These are phyloP conservation scores for Picea sitchensis DNA, from an alignment of 75 land plant species.

Conservation along the genomic window DNA sequence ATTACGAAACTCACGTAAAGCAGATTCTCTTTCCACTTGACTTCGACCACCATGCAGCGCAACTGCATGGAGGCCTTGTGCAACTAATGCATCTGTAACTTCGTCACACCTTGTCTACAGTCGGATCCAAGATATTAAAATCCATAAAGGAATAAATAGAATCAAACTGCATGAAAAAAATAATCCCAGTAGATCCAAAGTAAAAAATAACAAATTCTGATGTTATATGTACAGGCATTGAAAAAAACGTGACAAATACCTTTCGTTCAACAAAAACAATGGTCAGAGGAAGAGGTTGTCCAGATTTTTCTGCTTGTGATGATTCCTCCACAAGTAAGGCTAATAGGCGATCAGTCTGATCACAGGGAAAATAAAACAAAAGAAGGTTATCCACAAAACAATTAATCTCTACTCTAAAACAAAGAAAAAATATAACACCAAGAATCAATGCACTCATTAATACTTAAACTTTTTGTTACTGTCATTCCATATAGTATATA, in stretches of 20 bases:
- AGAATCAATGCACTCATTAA: not conserved
- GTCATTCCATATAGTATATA: too few species aligned
- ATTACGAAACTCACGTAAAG: constrained; percentile 67
- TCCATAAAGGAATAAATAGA: not conserved
- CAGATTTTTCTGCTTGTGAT: constrained; percentile 49
- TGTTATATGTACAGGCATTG: not conserved
- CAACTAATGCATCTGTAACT: constrained; percentile 66
- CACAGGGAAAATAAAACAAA: not conserved
- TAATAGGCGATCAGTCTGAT: constrained; percentile 54
- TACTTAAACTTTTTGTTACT: not conserved
- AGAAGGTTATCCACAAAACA: not conserved
- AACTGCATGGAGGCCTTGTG: constrained; percentile 70
- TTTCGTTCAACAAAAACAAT: constrained; percentile 83
- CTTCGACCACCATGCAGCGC: constrained; percentile 79
- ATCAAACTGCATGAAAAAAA: not conserved
- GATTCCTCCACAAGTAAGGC: constrained; percentile 68
- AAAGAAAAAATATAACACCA: not conserved
- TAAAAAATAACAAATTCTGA: not conserved
- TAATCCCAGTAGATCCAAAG: not conserved
- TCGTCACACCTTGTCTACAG: constrained; percentile 76
- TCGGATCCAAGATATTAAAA: not conserved
- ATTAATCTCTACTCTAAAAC: not conserved
- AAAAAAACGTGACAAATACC: constrained; percentile 21
- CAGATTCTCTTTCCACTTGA: constrained; percentile 78
- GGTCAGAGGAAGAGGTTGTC: constrained; percentile 54